These are phyloP conservation scores for Hygrophorus russula DNA, from an alignment of 768 basidiomycete species.

Conservation along the genomic window DNA sequence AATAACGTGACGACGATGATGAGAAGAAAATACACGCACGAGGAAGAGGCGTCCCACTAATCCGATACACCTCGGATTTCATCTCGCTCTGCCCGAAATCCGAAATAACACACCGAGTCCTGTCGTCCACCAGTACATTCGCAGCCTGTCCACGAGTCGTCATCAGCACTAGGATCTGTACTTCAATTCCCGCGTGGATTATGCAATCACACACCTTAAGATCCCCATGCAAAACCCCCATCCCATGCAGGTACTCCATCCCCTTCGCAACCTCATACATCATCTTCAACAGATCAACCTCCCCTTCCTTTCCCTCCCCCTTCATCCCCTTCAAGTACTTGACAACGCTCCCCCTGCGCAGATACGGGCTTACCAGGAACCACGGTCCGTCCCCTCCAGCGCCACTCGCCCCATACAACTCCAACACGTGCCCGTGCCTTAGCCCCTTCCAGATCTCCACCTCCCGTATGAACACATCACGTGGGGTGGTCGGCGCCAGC, in stretches of 20 bases:
- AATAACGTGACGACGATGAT: neutral
- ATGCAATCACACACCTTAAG: constrained; percentile 44
- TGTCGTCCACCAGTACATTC: constrained; percentile 68
- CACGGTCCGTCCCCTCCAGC: constrained; percentile 59
- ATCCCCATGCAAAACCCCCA: constrained; percentile 68
- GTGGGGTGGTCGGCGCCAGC: constrained; percentile 47
- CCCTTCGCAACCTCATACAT: constrained; percentile 70
- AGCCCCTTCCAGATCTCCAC: constrained; percentile 64
- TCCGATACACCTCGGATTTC: constrained; percentile 55
- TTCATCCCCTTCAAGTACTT: constrained; percentile 35
- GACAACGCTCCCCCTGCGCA: constrained; percentile 52
- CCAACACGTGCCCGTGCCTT: constrained; percentile 57
- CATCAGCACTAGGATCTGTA: too few species aligned
- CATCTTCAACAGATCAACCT: constrained; percentile 42
- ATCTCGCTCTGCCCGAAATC: constrained; percentile 82
- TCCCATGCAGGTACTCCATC: constrained; percentile 68
- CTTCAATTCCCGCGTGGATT: neutral
- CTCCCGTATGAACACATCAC: constrained; percentile 57
- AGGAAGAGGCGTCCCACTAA: constrained; percentile 39
- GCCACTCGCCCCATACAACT: constrained; percentile 70
- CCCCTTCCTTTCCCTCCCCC: constrained; percentile 14
- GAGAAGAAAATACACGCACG: constrained; percentile 24
- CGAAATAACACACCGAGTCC: constrained; percentile 57
- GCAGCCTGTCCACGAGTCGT: constrained; percentile 31
- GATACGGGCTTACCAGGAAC: constrained; percentile 73